Evolutionary conservation across 805 yeast genomes (phyloP).

Genomic region (Kodamaea jinghongensis): DNA sequence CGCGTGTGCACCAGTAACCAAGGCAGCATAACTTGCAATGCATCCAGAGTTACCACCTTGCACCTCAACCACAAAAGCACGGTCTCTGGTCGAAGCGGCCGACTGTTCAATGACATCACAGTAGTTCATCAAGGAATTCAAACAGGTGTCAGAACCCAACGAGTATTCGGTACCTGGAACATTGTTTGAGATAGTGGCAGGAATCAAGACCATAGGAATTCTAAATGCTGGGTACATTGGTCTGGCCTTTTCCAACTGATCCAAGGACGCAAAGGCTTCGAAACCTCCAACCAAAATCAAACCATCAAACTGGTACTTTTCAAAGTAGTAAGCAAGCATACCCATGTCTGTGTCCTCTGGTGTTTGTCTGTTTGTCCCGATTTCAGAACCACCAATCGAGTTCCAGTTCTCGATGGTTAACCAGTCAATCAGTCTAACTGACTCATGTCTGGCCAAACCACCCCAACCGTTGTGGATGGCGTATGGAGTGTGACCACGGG

Average conservation of each 20-base stretch:
- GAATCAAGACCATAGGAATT: constrained; percentile 90
- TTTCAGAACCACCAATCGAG: constrained; percentile 89
- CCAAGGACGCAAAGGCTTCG: constrained; percentile 88
- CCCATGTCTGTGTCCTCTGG: constrained; percentile 83
- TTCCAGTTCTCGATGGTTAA: constrained; percentile 86
- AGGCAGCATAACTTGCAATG: constrained; percentile 80
- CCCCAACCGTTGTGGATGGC: constrained; percentile 93
- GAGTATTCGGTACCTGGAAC: constrained; percentile 99
- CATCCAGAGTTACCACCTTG: constrained; percentile 98
- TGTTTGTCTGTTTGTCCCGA: constrained; percentile 89
- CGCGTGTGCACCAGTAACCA: constrained; percentile 88
- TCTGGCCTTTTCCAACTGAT: constrained; percentile 78
- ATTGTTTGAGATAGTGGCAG: constrained; percentile 95
- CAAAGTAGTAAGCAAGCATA: constrained; percentile 87
- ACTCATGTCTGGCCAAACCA: constrained; percentile 87
- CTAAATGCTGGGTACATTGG: constrained; percentile 81
- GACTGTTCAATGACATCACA: constrained; percentile 94
- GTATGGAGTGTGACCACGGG: constrained; percentile 85
- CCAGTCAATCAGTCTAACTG: constrained; percentile 76
- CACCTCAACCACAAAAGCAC: constrained; percentile 95
- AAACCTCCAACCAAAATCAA: constrained; percentile 92
- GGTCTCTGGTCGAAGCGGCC: constrained; percentile 89
- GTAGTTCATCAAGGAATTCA: constrained; percentile 84
- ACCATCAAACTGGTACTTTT: constrained; percentile 85
- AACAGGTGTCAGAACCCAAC: constrained; percentile 92